These are phyloP conservation scores for Trichoderma breve DNA, from an alignment of 2,329 filamentous ascomycete genomes.

Conservation along the genomic window DNA sequence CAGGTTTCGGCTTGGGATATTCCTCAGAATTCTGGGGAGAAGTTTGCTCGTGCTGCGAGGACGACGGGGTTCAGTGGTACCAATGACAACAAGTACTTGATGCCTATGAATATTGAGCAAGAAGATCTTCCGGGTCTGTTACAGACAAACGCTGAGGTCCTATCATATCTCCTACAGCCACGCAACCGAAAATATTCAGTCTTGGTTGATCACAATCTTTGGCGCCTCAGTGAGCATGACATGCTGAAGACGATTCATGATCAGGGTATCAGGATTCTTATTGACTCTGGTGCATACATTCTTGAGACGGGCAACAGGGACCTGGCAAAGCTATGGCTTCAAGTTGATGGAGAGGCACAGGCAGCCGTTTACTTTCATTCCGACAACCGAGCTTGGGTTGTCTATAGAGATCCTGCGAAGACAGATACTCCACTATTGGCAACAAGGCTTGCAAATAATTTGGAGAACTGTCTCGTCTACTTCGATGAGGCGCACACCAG, in stretches of 20 bases:
- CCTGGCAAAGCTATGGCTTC: constrained; percentile 52
- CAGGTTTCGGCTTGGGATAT: constrained; percentile 68
- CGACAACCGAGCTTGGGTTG: constrained; percentile 28
- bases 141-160: constrained; percentile 63
- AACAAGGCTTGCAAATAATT: constrained; percentile 53
- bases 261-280: constrained; percentile 50
- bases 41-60: constrained; percentile 23
- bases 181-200: constrained; percentile 49
- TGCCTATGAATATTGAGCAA: constrained; percentile 60
- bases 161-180: constrained; percentile 54
- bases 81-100: constrained; percentile 59
- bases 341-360: constrained; percentile 40
- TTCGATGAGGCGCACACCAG: constrained; percentile 50
- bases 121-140: constrained; percentile 54
- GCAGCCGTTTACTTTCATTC: constrained; percentile 55
- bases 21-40: constrained; percentile 41
- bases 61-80: constrained; percentile 73
- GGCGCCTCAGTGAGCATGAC: constrained; percentile 42
- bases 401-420: constrained; percentile 32
- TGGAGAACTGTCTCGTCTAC: constrained; percentile 54
- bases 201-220: constrained; percentile 30
- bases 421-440: constrained; percentile 49
- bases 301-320: constrained; percentile 57
- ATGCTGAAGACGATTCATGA: constrained; percentile 43
- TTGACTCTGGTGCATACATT: constrained; percentile 64